Evolutionary conservation across 768 basidiomycete genomes (phyloP).

Genomic region (Hygrophoropsis aurantiaca): DNA sequence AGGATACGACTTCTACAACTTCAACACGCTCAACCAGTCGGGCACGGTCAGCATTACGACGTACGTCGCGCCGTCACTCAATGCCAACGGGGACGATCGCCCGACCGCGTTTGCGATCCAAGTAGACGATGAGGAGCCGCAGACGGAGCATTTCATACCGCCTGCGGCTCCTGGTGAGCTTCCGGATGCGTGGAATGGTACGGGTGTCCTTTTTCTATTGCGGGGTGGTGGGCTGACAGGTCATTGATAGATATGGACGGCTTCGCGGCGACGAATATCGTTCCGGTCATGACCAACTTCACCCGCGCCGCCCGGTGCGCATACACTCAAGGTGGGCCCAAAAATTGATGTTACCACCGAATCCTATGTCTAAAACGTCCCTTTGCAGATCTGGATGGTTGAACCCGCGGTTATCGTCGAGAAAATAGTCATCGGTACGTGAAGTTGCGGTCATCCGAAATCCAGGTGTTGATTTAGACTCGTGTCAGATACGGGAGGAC

Average conservation of each 20-base stretch:
- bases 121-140: conserved; percentile 43
- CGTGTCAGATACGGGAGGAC: conserved; percentile 52
- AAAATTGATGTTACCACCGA: neutral
- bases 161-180: conserved; percentile 42
- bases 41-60: conserved; percentile 50
- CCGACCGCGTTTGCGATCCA: conserved; percentile 53
- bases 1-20: conserved; percentile 66
- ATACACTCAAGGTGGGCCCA: conserved; percentile 53
- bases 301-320: conserved; percentile 49
- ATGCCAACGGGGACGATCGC: conserved; percentile 46
- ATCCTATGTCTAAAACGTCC: conserved; percentile 4
- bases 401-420: conserved; percentile 61
- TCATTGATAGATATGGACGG: no score
- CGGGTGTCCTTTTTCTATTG: no score
- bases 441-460: no score
- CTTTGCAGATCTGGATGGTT: conserved; percentile 48
- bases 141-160: conserved; percentile 49
- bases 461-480: no score
- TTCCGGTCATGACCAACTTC: conserved; percentile 40
- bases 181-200: conserved; percentile 48
- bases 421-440: conserved; percentile 58
- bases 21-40: conserved; percentile 43
- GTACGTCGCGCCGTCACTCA: conserved; percentile 52
- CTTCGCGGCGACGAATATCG: conserved; percentile 54
- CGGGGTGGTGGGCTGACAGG: no score